Base-by-base conservation (phyloP, 192 early-diverging fungal species). In the Coemansia nantahalensis region DNA sequence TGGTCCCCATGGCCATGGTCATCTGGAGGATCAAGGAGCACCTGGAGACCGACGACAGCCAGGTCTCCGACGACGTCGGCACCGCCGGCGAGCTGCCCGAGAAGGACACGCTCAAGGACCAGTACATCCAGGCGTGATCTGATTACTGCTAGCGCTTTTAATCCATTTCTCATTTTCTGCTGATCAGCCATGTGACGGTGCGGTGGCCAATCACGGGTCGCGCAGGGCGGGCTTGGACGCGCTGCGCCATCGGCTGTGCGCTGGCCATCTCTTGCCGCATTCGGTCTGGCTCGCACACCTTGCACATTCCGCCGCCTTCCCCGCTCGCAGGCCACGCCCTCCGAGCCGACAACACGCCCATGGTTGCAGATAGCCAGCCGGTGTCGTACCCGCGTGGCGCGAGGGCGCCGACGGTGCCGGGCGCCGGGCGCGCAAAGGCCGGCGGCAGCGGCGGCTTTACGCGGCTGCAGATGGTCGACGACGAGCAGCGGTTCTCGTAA, bases 1-100 rank as follows among this genome's bases (percentile, higher is more conserved):
- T 82, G 12, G 65, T 75, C 2, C 42, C 75, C 9, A 82, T 84
- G 63, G 43, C 60, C 21, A 51, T 68, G 18, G 83, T 84, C n/a
- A 59, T 82, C 40, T 78, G 65, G 59, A 60, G 47, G 9, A 73
- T 84, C 49, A 68, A 73, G 51, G 79, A 80, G 8, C 70, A 74
- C 50, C 55, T 50, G 7, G 70, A 74, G 32, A 63, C 61, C 38
- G 22, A 36, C 19, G 33, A 14, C 40, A 59, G 62, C 32, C 33
- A 34, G 10, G 42, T n/a, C n/a, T n/a, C 26, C 26, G 26, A 28
- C 26, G 26, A 28, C 26, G 26, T 39, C n/a, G 46, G 47, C 13
- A 51, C 22, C 23, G 49, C 42, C 14, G 58, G 54, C 22, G 26
- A 53, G 9, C 43, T 50, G n/a, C 40, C 35, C 24, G 71, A 75